A percentile compares a stretch with the other conserved stretches of the same genome.
Conservation (phyloP, 352 stramenopile species). For the Phytopythium cucurbitacearum region DNA sequence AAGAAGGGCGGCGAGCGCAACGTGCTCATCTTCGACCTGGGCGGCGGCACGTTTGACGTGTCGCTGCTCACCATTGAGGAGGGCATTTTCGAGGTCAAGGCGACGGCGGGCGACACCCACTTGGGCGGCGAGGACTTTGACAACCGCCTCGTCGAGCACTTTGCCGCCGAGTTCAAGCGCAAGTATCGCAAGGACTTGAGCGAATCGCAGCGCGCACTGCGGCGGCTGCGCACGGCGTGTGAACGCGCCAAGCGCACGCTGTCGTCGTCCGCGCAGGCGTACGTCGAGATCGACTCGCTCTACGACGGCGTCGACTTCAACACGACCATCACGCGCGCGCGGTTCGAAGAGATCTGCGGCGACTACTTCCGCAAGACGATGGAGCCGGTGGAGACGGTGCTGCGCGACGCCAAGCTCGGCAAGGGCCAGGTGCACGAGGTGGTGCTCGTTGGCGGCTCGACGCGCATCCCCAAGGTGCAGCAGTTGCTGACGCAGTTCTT, state of each 20-base stretch:
- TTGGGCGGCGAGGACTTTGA: slow-evolving; percentile 95
- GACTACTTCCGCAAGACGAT: slow-evolving; percentile 80
- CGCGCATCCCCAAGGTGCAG: slow-evolving; percentile 62
- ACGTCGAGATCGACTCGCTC: slow-evolving; percentile 92
- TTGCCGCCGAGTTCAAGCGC: slow-evolving; percentile 95
- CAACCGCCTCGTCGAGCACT: slow-evolving; percentile 94
- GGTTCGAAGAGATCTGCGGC: slow-evolving; percentile 90
- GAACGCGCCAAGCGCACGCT: slow-evolving; percentile 98
- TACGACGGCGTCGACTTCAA: slow-evolving; percentile 90
- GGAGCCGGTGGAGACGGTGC: slow-evolving; percentile 71
- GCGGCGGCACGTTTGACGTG: slow-evolving; percentile 91
- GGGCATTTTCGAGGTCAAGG: slow-evolving; percentile 85
- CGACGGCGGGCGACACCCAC: slow-evolving; percentile 94
- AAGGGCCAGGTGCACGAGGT: slow-evolving; percentile 49
- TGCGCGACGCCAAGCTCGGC: slow-evolving; percentile 64
- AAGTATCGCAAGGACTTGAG: slow-evolving; percentile 87
- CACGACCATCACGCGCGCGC: slow-evolving; percentile 90
- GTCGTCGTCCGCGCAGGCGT: slow-evolving; percentile 94
- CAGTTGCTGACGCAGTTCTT: slow-evolving; percentile 49
- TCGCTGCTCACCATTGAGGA: slow-evolving; percentile 28
- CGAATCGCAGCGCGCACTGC: slow-evolving; percentile 88
- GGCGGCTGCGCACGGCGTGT: slow-evolving; percentile 94
- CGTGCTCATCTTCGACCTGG: slow-evolving; percentile 93
- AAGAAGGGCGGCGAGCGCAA: slow-evolving; percentile 91
- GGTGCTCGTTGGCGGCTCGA: slow-evolving; percentile 57